Base-by-base conservation (phyloP, 306 rosid genomes). In the Fragaria nilgerrensis region DNA sequence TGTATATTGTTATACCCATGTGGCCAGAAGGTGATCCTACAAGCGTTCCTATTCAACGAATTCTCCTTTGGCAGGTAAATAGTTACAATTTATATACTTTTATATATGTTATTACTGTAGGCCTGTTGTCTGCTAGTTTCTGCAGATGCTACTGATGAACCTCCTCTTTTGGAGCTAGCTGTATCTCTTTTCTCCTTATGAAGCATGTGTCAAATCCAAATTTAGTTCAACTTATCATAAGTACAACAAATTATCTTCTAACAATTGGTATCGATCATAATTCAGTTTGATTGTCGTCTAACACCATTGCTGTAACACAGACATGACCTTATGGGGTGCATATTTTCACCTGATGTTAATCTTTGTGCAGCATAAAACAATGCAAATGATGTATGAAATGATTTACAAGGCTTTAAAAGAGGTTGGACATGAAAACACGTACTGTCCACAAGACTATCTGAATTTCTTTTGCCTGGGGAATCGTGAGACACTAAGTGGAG, bases 401-500 rank as follows among this genome's bases (percentile, higher is more conserved):
- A 86, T 94, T 75, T 90, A 86, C 85, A 83, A 82, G 43, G 96
- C 98, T 41, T 77, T 94, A 59, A 75, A 71, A 64, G 96, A 94
- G 72, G 90, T 84, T 55, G 96, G 91, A 66, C 96, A 89, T 49
- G 92, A 92, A 36, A 84, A 86, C 48, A 52, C 56, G 77, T 89
- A 87, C 20, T 87, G 85, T 77, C 98, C 98, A 73, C 89, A 88
- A 25, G 98, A 95, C 79, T 92, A 95, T 70, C 68, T 95, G 86
- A 95, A 92, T 77, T 94, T 94, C 95, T 94, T 94, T 77, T 94
- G 98, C 84, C 95, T 94, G 1, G 97, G 98, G 4, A 94, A 92
- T 80, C 98, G 93, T 11, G 98, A 94, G 84, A 82, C 66, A 67
- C 67, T 80, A 34, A 83, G 81, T 41, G 69, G 73, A 1, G 81